Evolutionary conservation across 1,284 basidiomycete species (phyloP).

Genomic region (Ustilago sp.): DNA sequence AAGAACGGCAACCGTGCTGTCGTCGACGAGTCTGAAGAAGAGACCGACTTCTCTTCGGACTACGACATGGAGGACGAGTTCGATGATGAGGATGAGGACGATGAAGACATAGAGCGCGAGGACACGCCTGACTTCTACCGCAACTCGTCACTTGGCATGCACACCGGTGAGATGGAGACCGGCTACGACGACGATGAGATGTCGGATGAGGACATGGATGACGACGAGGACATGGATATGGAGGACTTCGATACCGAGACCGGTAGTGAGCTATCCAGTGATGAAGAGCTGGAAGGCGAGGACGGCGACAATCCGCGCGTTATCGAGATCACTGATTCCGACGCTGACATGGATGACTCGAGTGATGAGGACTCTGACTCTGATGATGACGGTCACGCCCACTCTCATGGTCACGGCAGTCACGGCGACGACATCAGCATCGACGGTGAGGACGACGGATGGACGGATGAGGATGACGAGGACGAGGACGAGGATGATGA

Average conservation of each 20-base stretch:
- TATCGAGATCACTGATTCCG: constrained; percentile 69
- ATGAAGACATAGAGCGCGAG: constrained; percentile 75
- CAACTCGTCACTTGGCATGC: constrained; percentile 96
- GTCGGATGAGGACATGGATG: constrained; percentile 86
- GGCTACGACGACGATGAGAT: constrained; percentile 79
- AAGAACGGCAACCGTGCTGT: constrained; percentile 31
- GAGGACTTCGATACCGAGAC: constrained; percentile 76
- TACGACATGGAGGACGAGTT: constrained; percentile 56
- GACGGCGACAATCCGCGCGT: constrained; percentile 67
- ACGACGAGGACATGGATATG: constrained; percentile 87
- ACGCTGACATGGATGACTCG: constrained; percentile 50
- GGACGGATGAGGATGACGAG: constrained; percentile 58
- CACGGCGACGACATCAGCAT: constrained; percentile 48
- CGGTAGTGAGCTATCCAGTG: constrained; percentile 64
- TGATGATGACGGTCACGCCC: constrained; percentile 48
- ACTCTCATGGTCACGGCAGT: constrained; percentile 44
- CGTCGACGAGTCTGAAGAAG: constrained; percentile 46
- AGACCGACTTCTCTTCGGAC: constrained; percentile 40
- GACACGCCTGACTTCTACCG: constrained; percentile 94
- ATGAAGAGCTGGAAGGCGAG: constrained; percentile 71
- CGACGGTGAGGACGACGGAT: constrained; percentile 71
- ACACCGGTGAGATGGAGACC: constrained; percentile 71
- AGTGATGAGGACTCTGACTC: constrained; percentile 41
- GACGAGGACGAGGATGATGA: constrained; percentile 44
- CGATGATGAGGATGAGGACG: constrained; percentile 73